phyloP scores from a whole-genome alignment of 1,139 yeast species.

The Geotrichum fermentans region DNA sequence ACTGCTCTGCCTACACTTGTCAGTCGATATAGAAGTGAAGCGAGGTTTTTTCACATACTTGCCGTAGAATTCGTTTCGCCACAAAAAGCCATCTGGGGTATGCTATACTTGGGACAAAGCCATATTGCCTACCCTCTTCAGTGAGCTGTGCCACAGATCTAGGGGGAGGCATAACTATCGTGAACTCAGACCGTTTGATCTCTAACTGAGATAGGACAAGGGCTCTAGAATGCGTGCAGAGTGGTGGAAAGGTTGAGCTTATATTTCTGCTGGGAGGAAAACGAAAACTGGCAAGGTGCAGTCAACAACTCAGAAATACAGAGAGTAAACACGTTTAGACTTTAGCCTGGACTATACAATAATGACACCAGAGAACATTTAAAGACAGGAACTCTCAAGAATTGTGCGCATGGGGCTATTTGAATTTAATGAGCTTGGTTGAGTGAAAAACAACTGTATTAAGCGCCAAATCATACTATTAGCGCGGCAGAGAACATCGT shows the following conservation, averaged over 20 bases:
- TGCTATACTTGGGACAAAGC: conserved; percentile 42
- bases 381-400: no score
- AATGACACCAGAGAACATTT: no score
- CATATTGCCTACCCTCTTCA: conserved; percentile 43
- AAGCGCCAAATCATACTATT: no score
- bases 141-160: conserved; percentile 36
- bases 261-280: no score
- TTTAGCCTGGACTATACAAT: no score
- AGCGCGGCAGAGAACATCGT: no score
- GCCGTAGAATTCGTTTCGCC: conserved; percentile 38
- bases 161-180: conserved; percentile 20
- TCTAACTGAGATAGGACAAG: not conserved
- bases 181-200: not conserved
- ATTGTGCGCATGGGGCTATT: no score
- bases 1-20: conserved; percentile 42
- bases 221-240: not conserved
- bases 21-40: not conserved
- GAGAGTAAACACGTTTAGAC: no score
- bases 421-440: no score
- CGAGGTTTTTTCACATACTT: conserved; percentile 8
- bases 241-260: not conserved
- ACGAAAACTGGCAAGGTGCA: not conserved
- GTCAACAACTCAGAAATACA: not conserved
- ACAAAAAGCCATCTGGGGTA: conserved; percentile 46
- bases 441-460: no score